Base-by-base conservation (phyloP, 202 grass and related monocot genomes). In the Miscanthus sacchariflorus region DNA sequence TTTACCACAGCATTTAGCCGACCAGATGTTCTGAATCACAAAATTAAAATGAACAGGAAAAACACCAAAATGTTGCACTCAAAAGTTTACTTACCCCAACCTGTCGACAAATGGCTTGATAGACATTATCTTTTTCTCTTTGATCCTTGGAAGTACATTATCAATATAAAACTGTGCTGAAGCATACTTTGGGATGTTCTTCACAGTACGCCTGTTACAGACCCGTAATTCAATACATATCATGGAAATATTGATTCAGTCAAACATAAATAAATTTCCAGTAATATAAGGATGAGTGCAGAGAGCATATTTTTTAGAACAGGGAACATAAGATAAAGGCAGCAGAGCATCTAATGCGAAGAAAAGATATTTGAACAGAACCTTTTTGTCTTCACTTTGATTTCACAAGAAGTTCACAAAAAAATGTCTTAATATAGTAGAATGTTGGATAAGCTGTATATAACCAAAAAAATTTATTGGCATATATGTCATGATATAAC, bases 81-180 rank as follows among this genome's bases (percentile, higher is more conserved):
- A 28, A 61, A 43, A 27, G 36, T 61, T 64, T 63, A 90, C 89
- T 87, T 95, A 98, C 96, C 94, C 94, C 88, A 98, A 82, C 70
- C 96, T 95, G 88, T 98, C 96, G 45, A 98, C 96, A 72, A 98
- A 98, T 81, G 96, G 94, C 67, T 98, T 98, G 71, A 98, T 87
- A 77, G 96, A 94, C 94, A 98, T 98, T 90, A 98, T 98, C 78
- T 85, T 96, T 87, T 98, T 98, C 74, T 98, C 96, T 92, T 92
- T 96, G 79, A 98, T 90, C 91, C 96, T 98, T 74, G 94, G 96
- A 85, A 98, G 94, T 48, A 98, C 96, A 82, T 98, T 98, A 76
- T 98, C 96, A 49, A 98, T 94, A 63, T 98, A 98, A 79, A 98
- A 98, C 11, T 98, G 90, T 19, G 96, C 94, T n/a, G 92, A 89